A percentile compares a stretch with the other conserved stretches of the same genome.
Conservation (phyloP, 495 filamentous ascomycete genomes). For the Aspergillus hancockii region DNA sequence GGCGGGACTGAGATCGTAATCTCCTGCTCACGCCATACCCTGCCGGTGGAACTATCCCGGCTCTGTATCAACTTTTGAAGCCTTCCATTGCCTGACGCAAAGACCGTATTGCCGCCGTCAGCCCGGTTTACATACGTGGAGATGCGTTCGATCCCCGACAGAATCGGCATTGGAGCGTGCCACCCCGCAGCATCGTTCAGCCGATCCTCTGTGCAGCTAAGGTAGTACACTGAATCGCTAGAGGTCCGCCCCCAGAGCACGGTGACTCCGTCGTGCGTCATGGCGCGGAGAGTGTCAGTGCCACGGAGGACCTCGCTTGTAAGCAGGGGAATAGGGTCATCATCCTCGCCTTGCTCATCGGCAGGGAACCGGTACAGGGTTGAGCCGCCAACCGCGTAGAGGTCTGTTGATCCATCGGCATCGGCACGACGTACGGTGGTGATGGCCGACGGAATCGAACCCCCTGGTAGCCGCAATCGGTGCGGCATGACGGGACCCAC, state of each 20-base stretch:
- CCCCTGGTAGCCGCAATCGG: conserved; percentile 1
- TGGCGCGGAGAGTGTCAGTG: conserved; percentile 4
- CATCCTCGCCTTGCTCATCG: not conserved
- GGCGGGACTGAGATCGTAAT: not conserved
- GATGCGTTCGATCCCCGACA: conserved; percentile 3
- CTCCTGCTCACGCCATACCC: not conserved
- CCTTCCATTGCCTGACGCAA: not conserved
- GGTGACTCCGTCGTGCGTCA: conserved; percentile 2
- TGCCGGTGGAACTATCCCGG: not conserved
- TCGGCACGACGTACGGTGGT: not conserved
- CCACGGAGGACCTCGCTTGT: not conserved
- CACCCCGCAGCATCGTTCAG: not conserved
- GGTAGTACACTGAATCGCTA: conserved; percentile 6
- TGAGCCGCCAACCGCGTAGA: conserved; percentile 3
- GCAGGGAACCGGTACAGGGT: conserved; percentile 1
- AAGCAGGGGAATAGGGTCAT: not conserved
- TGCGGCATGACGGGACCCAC: not conserved
- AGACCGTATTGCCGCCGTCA: conserved; percentile 12
- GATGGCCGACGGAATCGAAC: conserved; percentile 5
- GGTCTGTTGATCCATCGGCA: not conserved
- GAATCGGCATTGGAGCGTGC: conserved; percentile 6
- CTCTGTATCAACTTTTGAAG: not conserved
- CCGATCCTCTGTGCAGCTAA: not conserved
- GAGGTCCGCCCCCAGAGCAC: conserved; percentile 1
- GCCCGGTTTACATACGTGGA: conserved; percentile 4